phyloP scores from a whole-genome alignment of 345 rosid species.

The Salix caprea region DNA sequence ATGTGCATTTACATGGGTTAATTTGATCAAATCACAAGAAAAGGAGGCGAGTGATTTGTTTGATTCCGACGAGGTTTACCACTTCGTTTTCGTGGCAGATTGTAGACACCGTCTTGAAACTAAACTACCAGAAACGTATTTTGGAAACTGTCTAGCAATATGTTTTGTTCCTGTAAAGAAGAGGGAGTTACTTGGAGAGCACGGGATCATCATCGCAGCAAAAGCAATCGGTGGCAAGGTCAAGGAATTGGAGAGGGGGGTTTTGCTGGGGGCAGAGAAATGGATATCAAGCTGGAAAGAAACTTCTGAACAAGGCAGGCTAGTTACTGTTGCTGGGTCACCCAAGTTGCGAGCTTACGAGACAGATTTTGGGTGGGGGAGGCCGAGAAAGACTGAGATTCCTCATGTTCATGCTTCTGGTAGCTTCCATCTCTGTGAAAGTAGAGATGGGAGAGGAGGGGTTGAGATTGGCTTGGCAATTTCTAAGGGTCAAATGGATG shows the following conservation, averaged over 20 bases:
- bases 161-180: constrained; percentile 11
- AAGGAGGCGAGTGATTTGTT: not conserved
- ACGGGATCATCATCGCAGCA: constrained; percentile 36
- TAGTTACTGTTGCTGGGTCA: constrained; percentile 28
- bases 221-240: constrained; percentile 24
- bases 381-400: constrained; percentile 24
- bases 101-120: constrained; percentile 18
- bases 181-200: constrained; percentile 18
- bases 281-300: constrained; percentile 8
- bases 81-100: constrained; percentile 23
- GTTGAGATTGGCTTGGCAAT: constrained; percentile 34
- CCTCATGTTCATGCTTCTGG: constrained; percentile 24
- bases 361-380: constrained; percentile 47
- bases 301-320: not conserved
- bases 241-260: constrained; percentile 19
- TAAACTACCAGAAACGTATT: constrained; percentile 22
- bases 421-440: constrained; percentile 13
- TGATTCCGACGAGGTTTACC: not conserved
- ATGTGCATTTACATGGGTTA: constrained; percentile 36
- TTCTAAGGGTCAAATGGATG: constrained; percentile 17
- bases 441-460: constrained; percentile 26
- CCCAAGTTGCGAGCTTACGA: constrained; percentile 24
- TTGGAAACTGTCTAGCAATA: constrained; percentile 34
- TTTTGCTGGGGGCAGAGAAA: constrained; percentile 17
- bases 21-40: constrained; percentile 20